Evolutionary conservation across 768 basidiomycete genomes (phyloP), one percentile per base, ranked within the genome.

Genomic region (Tephrocybe sp.): DNA sequence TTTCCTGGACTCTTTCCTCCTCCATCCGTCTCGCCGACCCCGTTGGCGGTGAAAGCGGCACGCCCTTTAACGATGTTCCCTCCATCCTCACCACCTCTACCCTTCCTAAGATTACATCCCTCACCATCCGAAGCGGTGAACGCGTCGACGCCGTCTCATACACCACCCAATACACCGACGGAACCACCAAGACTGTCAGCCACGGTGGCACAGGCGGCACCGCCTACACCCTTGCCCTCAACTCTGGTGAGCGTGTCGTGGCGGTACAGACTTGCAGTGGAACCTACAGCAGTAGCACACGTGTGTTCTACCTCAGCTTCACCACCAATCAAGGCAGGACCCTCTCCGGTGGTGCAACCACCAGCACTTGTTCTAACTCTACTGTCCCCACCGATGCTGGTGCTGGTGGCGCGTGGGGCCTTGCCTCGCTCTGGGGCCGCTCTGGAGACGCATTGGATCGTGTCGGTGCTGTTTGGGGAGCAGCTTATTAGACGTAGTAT

Each of bases 171-270:
- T 58, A 57, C 45, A 19, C 46, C 22, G 56, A 54, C 29, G 60
- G 55, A 4, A 42, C 59, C 2, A 46, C 52, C 4, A 43, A 56
- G 9, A 57, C 56, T 2, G 52, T 64, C 12, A 50, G 59, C 3
- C 70, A 68, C 48, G 69, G 71, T 1, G 69, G 69, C 5, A 58
- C 64, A 15, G 71, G 71, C 15, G 71, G 69, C 22, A 61, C 54
- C 3, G 50, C 66, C 1, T 45, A 49, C 2, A 61, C 69, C 1
- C 54, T 72, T 18, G 56, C 60, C 4, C 55, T 71, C 11, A 50
- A 46, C 1, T 4, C 55, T 5, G 59, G 59, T 18, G 68, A 72
- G 45, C 49, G 45, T 24, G 45, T 69, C 19, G 57, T 51, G 7
- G 46, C 52, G 38, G 57, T 62, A 1, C 50, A 57, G 10, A 56